Evolutionary conservation across 495 filamentous ascomycete genomes (phyloP), one percentile per base, ranked within the genome.

Genomic region (Saxispiralis lemnorum): DNA sequence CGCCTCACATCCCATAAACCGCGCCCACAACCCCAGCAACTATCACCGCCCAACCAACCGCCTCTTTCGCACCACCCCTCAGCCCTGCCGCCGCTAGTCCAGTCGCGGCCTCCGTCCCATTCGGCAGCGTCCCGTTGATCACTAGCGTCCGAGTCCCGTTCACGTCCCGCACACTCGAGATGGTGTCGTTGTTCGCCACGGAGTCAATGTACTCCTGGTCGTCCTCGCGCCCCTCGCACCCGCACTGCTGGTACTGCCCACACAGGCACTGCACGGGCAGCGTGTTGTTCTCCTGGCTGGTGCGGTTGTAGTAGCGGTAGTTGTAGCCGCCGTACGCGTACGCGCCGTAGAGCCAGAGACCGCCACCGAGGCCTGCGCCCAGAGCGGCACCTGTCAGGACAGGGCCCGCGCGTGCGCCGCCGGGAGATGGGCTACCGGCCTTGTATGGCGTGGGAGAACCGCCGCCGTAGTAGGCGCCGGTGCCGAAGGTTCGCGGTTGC

Each of bases 81-180:
- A 40, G 7, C 12, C 38, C 38, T n/a, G 41, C 42, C 1, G 41
- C 42, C 10, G 24, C 44, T 37, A 15, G 35, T n/a, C 38, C 15
- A 12, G 7, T 37, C 9, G 15, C 36, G 10, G 42, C 42, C 6
- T 38, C 46, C n/a, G 53, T 56, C 2, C 46, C 53, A 43, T 56
- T 56, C 15, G 80, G 75, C 36, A 95, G 60, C 0, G 83, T 86
- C 10, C 89, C 89, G 50, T 92, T 89, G 59, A 95, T 66, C 41
- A 84, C 65, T 46, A 95, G 72, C 14, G 73, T 86, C 35, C 60
- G 64, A 0, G 75, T 89, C 18, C 79, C 82, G 53, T 94, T 87
- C 19, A 84, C 73, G 7, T 72, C 52, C 24, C 81, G 68, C 4
- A 80, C 51, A n/a, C 1, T 63, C 66, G 2, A 50, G 41, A 48